Base-by-base conservation (phyloP, 768 basidiomycete species). In the Hygrophoropsis aurantiaca region DNA sequence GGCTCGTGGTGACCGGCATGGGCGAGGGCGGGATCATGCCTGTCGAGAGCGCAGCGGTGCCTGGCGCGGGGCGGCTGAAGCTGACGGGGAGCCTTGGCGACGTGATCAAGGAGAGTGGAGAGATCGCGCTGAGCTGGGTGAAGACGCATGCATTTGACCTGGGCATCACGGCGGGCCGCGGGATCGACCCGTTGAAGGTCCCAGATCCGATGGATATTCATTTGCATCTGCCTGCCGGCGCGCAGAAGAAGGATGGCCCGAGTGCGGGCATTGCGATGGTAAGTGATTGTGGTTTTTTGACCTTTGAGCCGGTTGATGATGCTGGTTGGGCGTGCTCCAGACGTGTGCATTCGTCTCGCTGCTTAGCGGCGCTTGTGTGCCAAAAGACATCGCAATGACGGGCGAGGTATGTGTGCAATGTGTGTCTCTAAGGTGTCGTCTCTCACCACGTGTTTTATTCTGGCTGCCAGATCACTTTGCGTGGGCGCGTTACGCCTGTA, bases 211-310 rank as follows among this genome's bases (percentile, higher is more conserved):
- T 93, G 38, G 92, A 97, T 59, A 70, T 97, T 9, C 94, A 97
- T 57, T 69, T 94, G 13, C 94, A 97, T 60, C 72, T 95, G 8
- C 94, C 94, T 1, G 79, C 88, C 1, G 94, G 94, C 0, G 88
- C 91, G 2, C 87, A 93, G 65, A 91, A 85, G 77, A 97, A 95
- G 70, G 93, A 95, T 58, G 93, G 94, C 0, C 92, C 93, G 0
- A 90, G 87, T 58, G 93, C 92, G 0, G 93, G 93, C 2, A 75
- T 94, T 19, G 89, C 90, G 1, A 92, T 94, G 82, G 88, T 90
- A 51, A 48, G 73, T 59, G 38, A 13, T 40, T 27, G 6, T 13
- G n/a, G 13, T 37, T 11, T 46, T 40, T 33, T 24, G 41, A 44
- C 18, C 50, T 35, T 8, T 27, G 19, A 11, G 21, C 20, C n/a